Conservation (phyloP, 1,284 basidiomycete species). For the Cronartium quercuum region DNA sequence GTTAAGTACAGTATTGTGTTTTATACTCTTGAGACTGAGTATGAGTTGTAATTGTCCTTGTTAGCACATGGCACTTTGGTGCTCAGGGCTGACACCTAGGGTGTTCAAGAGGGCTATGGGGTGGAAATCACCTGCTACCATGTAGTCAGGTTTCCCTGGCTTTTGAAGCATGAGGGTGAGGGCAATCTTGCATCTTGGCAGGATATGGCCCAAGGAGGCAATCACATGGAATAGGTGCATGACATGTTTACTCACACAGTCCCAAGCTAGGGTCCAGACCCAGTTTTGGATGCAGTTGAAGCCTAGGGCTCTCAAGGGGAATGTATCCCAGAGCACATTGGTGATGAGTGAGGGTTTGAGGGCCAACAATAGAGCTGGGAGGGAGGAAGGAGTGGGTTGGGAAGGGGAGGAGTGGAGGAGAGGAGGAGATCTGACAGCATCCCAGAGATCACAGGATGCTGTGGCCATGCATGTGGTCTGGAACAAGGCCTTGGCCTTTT, state of each 20-base stretch:
- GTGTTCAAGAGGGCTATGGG: no score
- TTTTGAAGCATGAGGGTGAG: conserved; percentile 9
- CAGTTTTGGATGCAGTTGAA: not conserved
- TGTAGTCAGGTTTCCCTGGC: conserved; percentile 12
- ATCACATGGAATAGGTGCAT: not conserved
- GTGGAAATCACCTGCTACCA: no score
- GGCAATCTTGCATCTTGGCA: not conserved
- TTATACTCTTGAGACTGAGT: no score
- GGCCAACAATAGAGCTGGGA: not conserved
- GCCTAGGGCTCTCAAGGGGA: not conserved
- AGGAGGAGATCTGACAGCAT: not conserved
- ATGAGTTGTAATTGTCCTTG: no score
- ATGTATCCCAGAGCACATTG: not conserved
- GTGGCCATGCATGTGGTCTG: not conserved
- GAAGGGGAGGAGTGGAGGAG: not conserved
- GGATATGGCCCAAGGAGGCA: not conserved
- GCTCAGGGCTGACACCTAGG: no score
- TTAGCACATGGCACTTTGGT: no score
- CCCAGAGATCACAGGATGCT: not conserved
- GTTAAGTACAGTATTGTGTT: no score
- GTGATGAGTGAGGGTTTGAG: not conserved
- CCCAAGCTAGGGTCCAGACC: not conserved
- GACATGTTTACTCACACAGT: not conserved
- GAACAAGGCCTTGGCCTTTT: not conserved
- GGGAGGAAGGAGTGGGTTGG: not conserved